Evolutionary conservation across 176 grass and related monocot genomes (phyloP).

Genomic region (Rhynchospora pubera): DNA sequence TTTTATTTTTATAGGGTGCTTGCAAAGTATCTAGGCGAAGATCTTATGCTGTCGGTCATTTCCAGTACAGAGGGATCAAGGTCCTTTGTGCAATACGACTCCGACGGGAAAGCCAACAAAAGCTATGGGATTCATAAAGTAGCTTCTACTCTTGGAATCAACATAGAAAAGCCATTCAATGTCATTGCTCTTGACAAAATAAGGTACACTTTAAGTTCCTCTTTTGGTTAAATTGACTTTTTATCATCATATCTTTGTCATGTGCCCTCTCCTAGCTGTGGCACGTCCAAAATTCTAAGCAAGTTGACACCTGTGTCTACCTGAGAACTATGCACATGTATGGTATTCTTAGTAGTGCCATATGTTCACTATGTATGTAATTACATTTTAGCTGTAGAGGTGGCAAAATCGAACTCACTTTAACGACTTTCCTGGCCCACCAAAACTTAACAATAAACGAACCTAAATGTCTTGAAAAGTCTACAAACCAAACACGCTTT

Average conservation of each 20-base stretch:
- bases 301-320: neutral
- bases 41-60: neutral
- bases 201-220: neutral
- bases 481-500: too few species aligned
- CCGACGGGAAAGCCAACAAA: neutral
- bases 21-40: neutral
- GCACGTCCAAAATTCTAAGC: neutral
- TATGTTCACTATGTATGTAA: too few species aligned
- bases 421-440: too few species aligned
- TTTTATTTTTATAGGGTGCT: neutral
- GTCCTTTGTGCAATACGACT: slow-evolving; percentile 10
- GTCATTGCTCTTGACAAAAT: neutral
- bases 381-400: too few species aligned
- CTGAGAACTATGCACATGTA: neutral
- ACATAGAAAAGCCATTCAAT: neutral
- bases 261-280: neutral
- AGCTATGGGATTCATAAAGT: neutral
- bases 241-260: neutral
- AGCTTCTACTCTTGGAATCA: neutral
- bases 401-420: too few species aligned
- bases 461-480: too few species aligned
- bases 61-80: neutral
- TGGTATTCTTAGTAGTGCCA: too few species aligned
- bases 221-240: neutral
- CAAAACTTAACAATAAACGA: too few species aligned